Conservation (phyloP, 768 basidiomycete genomes). For the Brasilioporus rufonigricans region DNA sequence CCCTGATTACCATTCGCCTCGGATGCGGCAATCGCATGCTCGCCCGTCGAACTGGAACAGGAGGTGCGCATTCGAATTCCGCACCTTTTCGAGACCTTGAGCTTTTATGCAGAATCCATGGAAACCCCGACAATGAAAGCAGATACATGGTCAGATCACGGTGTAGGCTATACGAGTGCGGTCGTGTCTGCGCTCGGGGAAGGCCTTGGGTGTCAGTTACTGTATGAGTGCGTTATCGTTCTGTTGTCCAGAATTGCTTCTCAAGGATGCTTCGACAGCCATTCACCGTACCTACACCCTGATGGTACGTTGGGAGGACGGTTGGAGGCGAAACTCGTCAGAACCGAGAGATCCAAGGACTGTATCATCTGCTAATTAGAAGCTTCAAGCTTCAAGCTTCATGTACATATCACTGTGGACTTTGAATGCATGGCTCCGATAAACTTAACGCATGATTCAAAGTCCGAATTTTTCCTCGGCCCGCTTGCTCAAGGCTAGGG, state of each 20-base stretch:
- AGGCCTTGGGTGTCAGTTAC: not conserved
- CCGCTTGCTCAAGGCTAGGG: too few relatives aligned
- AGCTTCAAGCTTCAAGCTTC: too few relatives aligned
- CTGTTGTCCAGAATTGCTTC: not conserved
- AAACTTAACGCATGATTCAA: too few relatives aligned
- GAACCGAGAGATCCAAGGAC: constrained; percentile 5
- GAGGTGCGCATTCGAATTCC: not conserved
- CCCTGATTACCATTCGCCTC: constrained; percentile 6
- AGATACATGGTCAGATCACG: constrained; percentile 16
- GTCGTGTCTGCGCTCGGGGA: constrained; percentile 5
- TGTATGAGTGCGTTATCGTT: constrained; percentile 7
- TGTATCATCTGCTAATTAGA: constrained; percentile 19
- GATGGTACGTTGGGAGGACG: constrained; percentile 21
- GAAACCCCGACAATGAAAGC: constrained; percentile 9
- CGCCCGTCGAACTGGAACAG: not conserved
- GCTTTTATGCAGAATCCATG: not conserved
- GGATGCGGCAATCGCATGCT: constrained; percentile 13
- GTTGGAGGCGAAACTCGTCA: constrained; percentile 13
- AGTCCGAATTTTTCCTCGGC: too few relatives aligned
- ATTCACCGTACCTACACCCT: constrained; percentile 12
- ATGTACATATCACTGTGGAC: too few relatives aligned
- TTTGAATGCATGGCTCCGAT: too few relatives aligned
- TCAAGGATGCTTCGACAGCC: not conserved
- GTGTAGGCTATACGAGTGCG: constrained; percentile 11
- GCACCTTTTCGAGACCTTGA: too few relatives aligned